A percentile compares a stretch with the other conserved stretches of the same genome.
phyloP scores from a whole-genome alignment of 345 rosid species.

The Diplotaxis tenuifolia region DNA sequence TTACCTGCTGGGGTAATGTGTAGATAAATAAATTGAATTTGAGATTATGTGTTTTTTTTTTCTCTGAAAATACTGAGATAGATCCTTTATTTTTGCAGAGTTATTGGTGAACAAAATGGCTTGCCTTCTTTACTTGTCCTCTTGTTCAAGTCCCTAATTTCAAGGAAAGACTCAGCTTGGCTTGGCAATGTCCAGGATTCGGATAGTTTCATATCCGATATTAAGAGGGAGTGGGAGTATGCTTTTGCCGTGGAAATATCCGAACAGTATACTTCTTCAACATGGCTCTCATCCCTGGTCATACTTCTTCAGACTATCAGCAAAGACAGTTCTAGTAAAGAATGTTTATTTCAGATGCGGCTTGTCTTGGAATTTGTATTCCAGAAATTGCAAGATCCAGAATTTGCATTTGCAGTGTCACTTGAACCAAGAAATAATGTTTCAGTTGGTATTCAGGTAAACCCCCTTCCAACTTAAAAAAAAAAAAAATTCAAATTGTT shows the following conservation, averaged over 20 bases:
- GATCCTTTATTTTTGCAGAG: slow-evolving; percentile 47
- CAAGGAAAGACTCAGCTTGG: slow-evolving; percentile 48
- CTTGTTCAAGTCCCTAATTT: slow-evolving; percentile 64
- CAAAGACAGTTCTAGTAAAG: slow-evolving; percentile 38
- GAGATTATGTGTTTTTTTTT: slow-evolving; percentile 1
- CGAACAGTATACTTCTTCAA: slow-evolving; percentile 67
- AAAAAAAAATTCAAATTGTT: background rate
- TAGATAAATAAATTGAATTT: background rate
- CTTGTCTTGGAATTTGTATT: slow-evolving; percentile 57
- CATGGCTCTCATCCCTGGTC: slow-evolving; percentile 88
- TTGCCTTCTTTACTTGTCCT: slow-evolving; percentile 76
- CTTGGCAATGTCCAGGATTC: slow-evolving; percentile 32
- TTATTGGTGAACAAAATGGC: slow-evolving; percentile 69
- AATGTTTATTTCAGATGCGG: slow-evolving; percentile 45
- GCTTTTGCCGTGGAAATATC: slow-evolving; percentile 69
- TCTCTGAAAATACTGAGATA: background rate
- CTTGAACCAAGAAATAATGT: slow-evolving; percentile 54
- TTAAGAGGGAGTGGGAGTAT: slow-evolving; percentile 77
- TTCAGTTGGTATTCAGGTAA: slow-evolving; percentile 69
- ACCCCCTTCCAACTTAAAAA: background rate
- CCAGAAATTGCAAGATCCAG: slow-evolving; percentile 77
- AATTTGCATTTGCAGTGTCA: slow-evolving; percentile 61
- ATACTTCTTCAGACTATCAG: slow-evolving; percentile 51
- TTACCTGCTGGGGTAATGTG: slow-evolving; percentile 68
- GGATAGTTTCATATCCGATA: slow-evolving; percentile 39